Evolutionary conservation across 179 eudicot species (phyloP).

Genomic region (Patellifolia procumbens): DNA sequence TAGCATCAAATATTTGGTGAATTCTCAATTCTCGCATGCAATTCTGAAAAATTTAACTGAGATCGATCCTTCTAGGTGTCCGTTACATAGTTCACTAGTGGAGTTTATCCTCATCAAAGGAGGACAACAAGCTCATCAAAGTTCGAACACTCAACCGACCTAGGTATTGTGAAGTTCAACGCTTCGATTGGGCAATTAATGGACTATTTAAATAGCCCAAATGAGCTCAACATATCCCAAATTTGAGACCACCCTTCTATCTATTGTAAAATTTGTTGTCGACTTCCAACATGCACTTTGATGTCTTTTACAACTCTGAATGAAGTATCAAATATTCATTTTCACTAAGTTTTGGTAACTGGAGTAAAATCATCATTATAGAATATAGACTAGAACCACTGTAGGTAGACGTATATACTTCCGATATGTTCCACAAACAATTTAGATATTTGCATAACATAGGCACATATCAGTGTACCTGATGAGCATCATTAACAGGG

Average conservation of each 20-base stretch:
- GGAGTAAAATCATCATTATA: background rate
- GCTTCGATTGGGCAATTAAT: too few species aligned
- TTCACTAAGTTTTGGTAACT: background rate
- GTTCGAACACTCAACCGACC: background rate
- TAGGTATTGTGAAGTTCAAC: background rate
- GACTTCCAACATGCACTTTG: background rate
- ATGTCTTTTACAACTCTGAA: background rate
- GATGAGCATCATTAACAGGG: slow-evolving; percentile 87
- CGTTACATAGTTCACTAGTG: background rate
- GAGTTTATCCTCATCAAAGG: background rate
- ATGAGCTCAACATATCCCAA: background rate
- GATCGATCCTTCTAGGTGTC: too few species aligned
- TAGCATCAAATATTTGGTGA: background rate
- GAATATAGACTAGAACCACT: background rate
- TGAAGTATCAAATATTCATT: background rate
- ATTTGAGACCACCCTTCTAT: background rate
- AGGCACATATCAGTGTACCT: slow-evolving; percentile 41
- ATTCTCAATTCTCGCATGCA: background rate
- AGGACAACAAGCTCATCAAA: background rate
- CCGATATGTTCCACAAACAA: background rate
- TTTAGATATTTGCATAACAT: background rate
- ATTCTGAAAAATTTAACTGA: too few species aligned
- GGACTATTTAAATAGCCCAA: background rate
- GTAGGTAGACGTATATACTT: background rate
- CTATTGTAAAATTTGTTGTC: background rate